Conservation (phyloP, 148 eudicot genomes). For the Spergularia marina region DNA sequence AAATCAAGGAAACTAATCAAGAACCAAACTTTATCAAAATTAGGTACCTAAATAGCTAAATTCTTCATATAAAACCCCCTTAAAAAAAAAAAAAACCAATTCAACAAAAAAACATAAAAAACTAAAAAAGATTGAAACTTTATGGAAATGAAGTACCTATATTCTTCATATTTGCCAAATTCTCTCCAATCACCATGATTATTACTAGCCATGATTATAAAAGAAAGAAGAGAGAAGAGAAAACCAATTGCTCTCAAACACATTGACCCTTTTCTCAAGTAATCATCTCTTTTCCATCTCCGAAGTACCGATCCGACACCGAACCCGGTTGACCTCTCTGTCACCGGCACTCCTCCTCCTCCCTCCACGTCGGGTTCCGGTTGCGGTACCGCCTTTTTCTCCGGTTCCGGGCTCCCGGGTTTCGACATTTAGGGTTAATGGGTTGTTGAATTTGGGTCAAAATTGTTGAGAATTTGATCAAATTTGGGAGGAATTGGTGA, state of each 20-base stretch:
- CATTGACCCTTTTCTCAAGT: constrained; percentile 25
- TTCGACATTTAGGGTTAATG: constrained; percentile 22
- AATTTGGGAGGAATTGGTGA: not conserved
- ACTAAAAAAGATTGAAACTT: not conserved
- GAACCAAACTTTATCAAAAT: not conserved
- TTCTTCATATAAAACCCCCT: too few relatives aligned
- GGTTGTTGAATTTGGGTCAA: not conserved
- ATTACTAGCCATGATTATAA: constrained; percentile 31
- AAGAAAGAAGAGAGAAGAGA: constrained; percentile 25
- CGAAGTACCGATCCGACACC: constrained; percentile 26
- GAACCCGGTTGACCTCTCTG: not conserved
- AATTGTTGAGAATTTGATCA: not conserved
- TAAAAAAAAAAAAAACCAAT: constrained; percentile 4
- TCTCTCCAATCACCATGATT: constrained; percentile 28
- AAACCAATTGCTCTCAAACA: constrained; percentile 27
- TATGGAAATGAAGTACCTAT: constrained; percentile 20
- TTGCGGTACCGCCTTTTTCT: constrained; percentile 3
- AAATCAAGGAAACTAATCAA: not conserved
- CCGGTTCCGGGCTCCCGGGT: constrained; percentile 2
- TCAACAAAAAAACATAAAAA: not conserved
- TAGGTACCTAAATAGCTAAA: not conserved
- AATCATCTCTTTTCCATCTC: constrained; percentile 27
- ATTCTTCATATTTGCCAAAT: constrained; percentile 31
- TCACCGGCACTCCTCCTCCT: not conserved
- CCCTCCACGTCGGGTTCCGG: constrained; percentile 27